Conservation (phyloP, 75 land plant species). For the Sequoiadendron giganteum region DNA sequence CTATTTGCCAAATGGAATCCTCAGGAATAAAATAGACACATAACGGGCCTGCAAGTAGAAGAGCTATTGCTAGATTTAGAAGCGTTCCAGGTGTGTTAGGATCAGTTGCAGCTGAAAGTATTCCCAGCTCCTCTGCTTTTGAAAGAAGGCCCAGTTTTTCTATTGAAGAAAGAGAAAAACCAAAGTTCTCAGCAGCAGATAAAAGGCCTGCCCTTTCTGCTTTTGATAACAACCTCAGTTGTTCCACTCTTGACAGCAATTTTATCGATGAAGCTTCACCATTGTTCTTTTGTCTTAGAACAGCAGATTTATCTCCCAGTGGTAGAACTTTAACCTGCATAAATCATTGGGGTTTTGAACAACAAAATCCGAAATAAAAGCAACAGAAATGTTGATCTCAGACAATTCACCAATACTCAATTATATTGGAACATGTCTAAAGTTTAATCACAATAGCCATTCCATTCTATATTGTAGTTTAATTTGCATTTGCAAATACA, state of each 20-base stretch:
- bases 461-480: not conserved
- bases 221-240: conserved; percentile 79
- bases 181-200: conserved; percentile 87
- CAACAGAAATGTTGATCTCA: not conserved
- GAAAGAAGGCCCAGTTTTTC: conserved; percentile 94
- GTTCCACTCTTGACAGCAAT: conserved; percentile 86
- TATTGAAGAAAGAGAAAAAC: conserved; percentile 78
- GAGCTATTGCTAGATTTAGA: conserved; percentile 53
- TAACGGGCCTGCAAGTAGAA: conserved; percentile 69
- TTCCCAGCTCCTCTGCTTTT: conserved; percentile 91
- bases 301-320: conserved; percentile 55
- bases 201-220: conserved; percentile 96
- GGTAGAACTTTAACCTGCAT: conserved; percentile 36
- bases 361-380: not conserved
- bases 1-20: conserved; percentile 58
- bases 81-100: conserved; percentile 72
- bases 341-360: not conserved
- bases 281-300: conserved; percentile 20
- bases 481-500: not conserved
- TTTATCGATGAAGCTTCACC: conserved; percentile 46
- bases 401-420: not conserved
- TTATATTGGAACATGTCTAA: not conserved
- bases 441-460: not conserved
- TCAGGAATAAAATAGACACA: conserved; percentile 86
- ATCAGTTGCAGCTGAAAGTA: conserved; percentile 93